Evolutionary conservation across 2,329 filamentous ascomycete genomes (phyloP).

Genomic region (Aaosphaeria pasadenensis): DNA sequence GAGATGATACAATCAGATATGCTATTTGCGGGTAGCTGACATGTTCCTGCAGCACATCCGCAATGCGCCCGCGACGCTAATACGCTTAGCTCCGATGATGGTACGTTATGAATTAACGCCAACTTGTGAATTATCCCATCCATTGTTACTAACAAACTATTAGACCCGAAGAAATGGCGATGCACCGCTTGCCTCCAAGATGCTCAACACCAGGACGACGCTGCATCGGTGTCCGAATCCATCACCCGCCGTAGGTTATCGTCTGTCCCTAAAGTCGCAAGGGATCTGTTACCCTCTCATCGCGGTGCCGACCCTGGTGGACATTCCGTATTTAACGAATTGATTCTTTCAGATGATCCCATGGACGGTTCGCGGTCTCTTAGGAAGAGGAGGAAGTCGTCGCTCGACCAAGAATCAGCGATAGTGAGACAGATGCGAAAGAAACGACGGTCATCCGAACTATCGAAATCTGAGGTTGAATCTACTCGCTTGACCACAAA

Average conservation of each 20-base stretch:
- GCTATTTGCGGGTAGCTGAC: conserved; percentile 38
- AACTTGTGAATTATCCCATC: conserved; percentile 4
- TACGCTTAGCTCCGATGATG: conserved; percentile 59
- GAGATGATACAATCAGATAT: background rate
- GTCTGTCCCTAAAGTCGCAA: conserved; percentile 64
- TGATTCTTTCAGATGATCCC: conserved; percentile 69
- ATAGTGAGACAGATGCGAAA: conserved; percentile 41
- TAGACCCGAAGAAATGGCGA: conserved; percentile 60
- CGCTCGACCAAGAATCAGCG: conserved; percentile 63
- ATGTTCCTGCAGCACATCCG: conserved; percentile 71
- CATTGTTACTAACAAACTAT: conserved; percentile 7
- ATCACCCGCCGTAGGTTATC: conserved; percentile 51
- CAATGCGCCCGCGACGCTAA: conserved; percentile 78
- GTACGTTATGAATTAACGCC: conserved; percentile 47
- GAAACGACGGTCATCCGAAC: conserved; percentile 38
- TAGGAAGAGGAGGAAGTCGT: conserved; percentile 81
- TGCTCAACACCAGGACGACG: conserved; percentile 17
- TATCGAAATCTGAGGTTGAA: conserved; percentile 29
- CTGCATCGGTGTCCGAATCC: conserved; percentile 40
- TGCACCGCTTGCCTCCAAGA: conserved; percentile 57
- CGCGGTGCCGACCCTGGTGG: conserved; percentile 59
- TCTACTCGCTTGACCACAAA: no score
- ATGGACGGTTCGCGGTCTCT: conserved; percentile 74
- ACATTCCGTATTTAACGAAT: conserved; percentile 73
- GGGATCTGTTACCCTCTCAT: conserved; percentile 69